Evolutionary conservation across 495 filamentous ascomycete genomes (phyloP).

Genomic region (Neurospora sp.): DNA sequence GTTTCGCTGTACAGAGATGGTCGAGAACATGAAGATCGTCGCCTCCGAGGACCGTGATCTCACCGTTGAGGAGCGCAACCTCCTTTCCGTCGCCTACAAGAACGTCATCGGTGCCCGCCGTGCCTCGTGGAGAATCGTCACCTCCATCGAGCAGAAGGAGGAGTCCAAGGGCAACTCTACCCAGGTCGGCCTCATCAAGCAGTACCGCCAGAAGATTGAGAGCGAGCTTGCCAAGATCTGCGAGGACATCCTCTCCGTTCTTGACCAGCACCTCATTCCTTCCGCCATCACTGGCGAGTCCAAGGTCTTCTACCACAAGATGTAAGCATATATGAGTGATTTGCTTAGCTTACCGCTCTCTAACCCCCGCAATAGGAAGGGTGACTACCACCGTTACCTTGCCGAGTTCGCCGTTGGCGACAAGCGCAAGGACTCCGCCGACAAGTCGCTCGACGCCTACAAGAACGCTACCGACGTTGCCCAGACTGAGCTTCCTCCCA

Average conservation of each 20-base stretch:
- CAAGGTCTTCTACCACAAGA: conserved; percentile 99
- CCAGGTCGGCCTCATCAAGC: conserved; percentile 93
- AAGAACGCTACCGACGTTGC: conserved; percentile 93
- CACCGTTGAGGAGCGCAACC: conserved; percentile 97
- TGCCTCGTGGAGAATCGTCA: conserved; percentile 99
- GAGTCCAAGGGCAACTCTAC: conserved; percentile 97
- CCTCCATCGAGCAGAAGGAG: conserved; percentile 99
- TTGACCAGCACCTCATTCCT: conserved; percentile 93
- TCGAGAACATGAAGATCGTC: conserved; percentile 99
- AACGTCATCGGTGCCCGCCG: conserved; percentile 98
- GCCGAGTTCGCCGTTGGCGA: conserved; percentile 97
- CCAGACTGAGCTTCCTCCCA: conserved; percentile 93
- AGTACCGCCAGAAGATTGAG: conserved; percentile 99
- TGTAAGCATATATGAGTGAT: conserved; percentile 52
- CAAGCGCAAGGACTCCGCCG: conserved; percentile 93
- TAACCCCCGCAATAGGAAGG: conserved; percentile 64
- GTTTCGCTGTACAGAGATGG: conserved; percentile 67
- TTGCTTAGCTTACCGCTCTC: conserved; percentile 1
- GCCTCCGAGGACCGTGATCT: conserved; percentile 95
- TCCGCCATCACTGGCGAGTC: conserved; percentile 95
- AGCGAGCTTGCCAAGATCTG: conserved; percentile 97
- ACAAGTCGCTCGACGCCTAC: conserved; percentile 96
- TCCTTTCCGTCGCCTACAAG: conserved; percentile 99
- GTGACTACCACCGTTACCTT: conserved; percentile 99
- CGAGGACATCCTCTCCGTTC: conserved; percentile 94